Base-by-base conservation (phyloP, 2,329 filamentous ascomycete species). In the Fusarium staphyleae region DNA sequence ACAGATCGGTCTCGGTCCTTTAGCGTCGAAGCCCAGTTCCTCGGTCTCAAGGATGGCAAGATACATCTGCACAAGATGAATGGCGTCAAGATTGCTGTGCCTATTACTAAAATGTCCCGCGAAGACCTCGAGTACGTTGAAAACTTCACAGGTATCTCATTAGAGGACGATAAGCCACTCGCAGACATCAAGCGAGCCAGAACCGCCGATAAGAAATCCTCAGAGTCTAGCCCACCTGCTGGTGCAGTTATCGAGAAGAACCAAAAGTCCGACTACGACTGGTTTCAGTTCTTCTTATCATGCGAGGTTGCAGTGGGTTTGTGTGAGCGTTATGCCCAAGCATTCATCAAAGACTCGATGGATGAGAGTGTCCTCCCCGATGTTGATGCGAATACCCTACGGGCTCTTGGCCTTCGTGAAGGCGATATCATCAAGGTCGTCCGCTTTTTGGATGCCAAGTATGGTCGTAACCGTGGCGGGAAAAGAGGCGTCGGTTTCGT, bases 61-160 rank as follows among this genome's bases (percentile, higher is more conserved):
- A 96, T 99, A 62, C 96, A 99, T 74, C 80, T 99, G 16, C 95
- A 99, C 79, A 99, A 99, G 78, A 83, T 91, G 75, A 99, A 99
- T 70, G 95, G 95, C 30, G 92, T 99, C 67, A 98, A 98, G 75
- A 99, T 99, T 74, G 95, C 95, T 8, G 95, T 99, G 4, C 95
- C 95, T 3, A 86, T 98, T 22, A 81, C 86, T 32, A 99, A 99
- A 73, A 99, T 99, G 95, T 96, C 93, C 1, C 82, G 92, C 34
- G 90, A 93, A 69, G 95, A 99, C 74, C 81, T 99, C 32, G 93
- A 97, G 74, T 98, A 96, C 67, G 93, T 99, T 49, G 95, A 99
- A 75, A 85, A 84, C 55, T 80, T 85, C 13, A 95, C 93, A n/a
- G 92, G 93, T 29, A 83, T 91, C 42, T 96, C 93, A 11, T 78